Percentiles rank a stretch among this genome's conserved stretches.
Evolutionary conservation across 257 asterid species (phyloP).

Genomic region (Solanum tarijense): DNA sequence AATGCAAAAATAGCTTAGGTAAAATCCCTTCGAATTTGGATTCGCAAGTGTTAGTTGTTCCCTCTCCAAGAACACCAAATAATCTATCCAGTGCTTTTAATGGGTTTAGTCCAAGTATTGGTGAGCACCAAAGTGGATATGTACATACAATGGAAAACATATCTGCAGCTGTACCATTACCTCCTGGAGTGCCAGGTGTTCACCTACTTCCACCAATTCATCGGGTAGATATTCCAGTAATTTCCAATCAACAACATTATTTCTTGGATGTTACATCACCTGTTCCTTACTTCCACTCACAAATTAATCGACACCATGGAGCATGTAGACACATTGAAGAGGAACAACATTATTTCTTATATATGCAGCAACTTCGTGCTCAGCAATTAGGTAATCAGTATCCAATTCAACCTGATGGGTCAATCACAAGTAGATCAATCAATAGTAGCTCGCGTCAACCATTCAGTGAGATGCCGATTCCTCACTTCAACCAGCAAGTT

Average conservation of each 20-base stretch:
- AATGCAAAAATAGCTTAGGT: neutral
- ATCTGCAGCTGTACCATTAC: neutral
- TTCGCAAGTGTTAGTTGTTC: neutral
- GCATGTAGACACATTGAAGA: neutral
- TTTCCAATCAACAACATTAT: neutral
- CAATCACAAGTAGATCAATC: neutral
- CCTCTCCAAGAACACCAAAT: neutral
- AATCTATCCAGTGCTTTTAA: neutral
- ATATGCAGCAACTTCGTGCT: neutral
- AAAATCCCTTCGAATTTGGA: neutral
- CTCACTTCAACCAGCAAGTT: neutral
- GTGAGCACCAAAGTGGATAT: slow-evolving; percentile 1
- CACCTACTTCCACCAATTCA: neutral
- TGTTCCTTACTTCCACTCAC: neutral
- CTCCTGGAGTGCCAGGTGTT: neutral
- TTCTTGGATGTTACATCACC: neutral
- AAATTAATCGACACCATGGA: neutral
- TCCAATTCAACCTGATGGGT: neutral
- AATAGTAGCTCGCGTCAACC: neutral
- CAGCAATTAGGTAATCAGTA: neutral
- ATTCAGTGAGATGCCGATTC: neutral
- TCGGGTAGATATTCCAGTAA: neutral
- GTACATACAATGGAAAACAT: neutral
- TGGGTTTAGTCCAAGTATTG: neutral
- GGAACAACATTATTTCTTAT: slow-evolving; percentile 2